A percentile compares a stretch with the other conserved stretches of the same genome.
These are phyloP conservation scores for Suillus luteus DNA, from an alignment of 768 basidiomycete species.

Conservation along the genomic window DNA sequence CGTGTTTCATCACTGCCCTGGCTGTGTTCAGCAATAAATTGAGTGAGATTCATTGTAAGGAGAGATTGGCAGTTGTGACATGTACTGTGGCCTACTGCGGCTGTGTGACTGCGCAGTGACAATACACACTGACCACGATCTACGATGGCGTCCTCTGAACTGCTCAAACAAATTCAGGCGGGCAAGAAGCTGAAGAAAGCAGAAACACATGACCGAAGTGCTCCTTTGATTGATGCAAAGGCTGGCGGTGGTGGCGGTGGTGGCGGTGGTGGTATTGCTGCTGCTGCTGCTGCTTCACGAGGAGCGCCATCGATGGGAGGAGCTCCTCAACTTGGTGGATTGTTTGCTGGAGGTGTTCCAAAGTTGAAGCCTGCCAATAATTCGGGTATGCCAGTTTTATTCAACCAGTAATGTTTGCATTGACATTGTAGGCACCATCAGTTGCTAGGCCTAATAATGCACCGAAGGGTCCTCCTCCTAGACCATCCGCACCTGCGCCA, in stretches of 20 bases:
- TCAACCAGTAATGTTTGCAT: conserved; percentile 15
- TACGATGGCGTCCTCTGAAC: conserved; percentile 71
- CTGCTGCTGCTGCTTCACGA: conserved; percentile 36
- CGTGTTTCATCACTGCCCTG: not conserved
- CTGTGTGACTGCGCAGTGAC: not conserved
- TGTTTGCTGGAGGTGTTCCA: conserved; percentile 92
- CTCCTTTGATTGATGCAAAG: conserved; percentile 54
- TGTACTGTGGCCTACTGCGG: not conserved
- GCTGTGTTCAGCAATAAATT: not conserved
- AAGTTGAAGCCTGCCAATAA: conserved; percentile 70
- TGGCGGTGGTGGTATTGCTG: conserved; percentile 39
- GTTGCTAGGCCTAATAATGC: conserved; percentile 49
- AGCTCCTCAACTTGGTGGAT: conserved; percentile 78
- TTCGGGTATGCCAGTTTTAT: conserved; percentile 45
- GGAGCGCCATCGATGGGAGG: conserved; percentile 34
- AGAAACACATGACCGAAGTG: conserved; percentile 81
- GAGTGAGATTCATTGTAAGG: no score
- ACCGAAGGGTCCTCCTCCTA: conserved; percentile 31
- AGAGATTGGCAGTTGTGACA: not conserved
- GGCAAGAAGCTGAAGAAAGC: conserved; percentile 84
- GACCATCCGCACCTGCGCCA: conserved; percentile 34
- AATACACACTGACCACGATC: conserved; percentile 6
- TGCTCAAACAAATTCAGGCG: conserved; percentile 80
- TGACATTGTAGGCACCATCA: conserved; percentile 50
- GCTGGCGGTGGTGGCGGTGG: conserved; percentile 33